Conservation (phyloP, 176 grass and related monocot genomes). For the Triticum timopheevii region DNA sequence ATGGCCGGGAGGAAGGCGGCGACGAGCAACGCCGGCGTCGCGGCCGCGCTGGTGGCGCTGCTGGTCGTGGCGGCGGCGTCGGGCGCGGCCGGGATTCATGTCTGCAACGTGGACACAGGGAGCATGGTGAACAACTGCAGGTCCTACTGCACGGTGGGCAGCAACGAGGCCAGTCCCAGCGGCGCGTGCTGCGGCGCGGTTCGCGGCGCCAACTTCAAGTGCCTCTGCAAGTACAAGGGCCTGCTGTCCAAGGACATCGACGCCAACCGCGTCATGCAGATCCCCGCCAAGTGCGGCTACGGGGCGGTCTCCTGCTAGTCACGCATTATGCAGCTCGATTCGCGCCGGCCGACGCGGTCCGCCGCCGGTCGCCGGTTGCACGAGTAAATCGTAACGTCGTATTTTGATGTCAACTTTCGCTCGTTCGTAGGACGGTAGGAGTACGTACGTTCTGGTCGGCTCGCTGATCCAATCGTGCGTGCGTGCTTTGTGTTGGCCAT, state of each 20-base stretch:
- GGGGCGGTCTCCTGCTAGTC: background rate
- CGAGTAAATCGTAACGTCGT: background rate
- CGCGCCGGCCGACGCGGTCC: background rate
- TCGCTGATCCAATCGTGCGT: background rate
- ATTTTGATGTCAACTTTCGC: background rate
- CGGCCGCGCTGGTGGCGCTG: slow-evolving; percentile 10
- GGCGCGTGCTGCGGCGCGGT: slow-evolving; percentile 44
- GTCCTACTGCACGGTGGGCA: background rate
- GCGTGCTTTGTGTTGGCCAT: background rate
- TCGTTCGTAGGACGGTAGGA: background rate
- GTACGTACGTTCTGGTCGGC: background rate
- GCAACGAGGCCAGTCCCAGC: background rate
- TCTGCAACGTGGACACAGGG: background rate
- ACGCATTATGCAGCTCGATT: background rate
- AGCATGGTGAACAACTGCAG: background rate
- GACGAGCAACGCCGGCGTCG: background rate
- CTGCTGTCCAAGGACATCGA: background rate
- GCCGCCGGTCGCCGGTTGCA: background rate
- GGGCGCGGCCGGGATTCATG: background rate
- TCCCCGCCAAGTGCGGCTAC: background rate
- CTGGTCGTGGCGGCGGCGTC: slow-evolving; percentile 4
- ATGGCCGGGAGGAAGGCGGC: slow-evolving; percentile 5
- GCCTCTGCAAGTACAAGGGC: slow-evolving; percentile 41
- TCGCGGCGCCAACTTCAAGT: background rate
- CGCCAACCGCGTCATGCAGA: slow-evolving; percentile 17